Percentiles rank a stretch among this genome's conserved stretches.
Conservation (phyloP, 768 basidiomycete species). For the Boletus edulis region DNA sequence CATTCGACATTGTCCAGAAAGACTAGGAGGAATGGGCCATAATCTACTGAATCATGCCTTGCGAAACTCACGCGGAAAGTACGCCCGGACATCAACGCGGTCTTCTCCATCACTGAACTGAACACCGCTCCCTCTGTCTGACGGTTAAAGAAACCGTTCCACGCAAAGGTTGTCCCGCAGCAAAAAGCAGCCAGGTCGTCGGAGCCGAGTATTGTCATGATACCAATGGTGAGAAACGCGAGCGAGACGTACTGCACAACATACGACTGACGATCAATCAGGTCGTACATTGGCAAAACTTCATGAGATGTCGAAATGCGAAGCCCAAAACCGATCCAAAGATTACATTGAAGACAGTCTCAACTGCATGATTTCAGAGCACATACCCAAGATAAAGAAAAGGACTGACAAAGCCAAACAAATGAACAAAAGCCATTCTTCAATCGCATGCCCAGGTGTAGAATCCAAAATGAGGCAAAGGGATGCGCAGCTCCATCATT, state of each 20-base stretch:
- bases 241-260: slow-evolving; percentile 89
- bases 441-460: slow-evolving; percentile 59
- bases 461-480: slow-evolving; percentile 83
- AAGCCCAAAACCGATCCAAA: slow-evolving; percentile 77
- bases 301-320: slow-evolving; percentile 86
- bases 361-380: slow-evolving; percentile 46
- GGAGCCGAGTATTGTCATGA: slow-evolving; percentile 80
- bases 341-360: slow-evolving; percentile 70
- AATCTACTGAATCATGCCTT: not conserved
- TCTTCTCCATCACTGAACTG: slow-evolving; percentile 92
- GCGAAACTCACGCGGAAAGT: slow-evolving; percentile 57
- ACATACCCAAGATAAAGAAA: not conserved
- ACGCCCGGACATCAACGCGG: slow-evolving; percentile 57
- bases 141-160: slow-evolving; percentile 92
- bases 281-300: slow-evolving; percentile 80
- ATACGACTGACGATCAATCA: slow-evolving; percentile 93
- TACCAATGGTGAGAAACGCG: slow-evolving; percentile 81
- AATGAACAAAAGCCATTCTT: slow-evolving; percentile 84
- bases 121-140: slow-evolving; percentile 96
- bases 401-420: slow-evolving; percentile 80
- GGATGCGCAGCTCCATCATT: slow-evolving; percentile 98
- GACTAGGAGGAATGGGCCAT: slow-evolving; percentile 34
- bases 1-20: slow-evolving; percentile 74
- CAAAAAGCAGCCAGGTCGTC: slow-evolving; percentile 97
- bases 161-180: too few relatives aligned